phyloP scores from a whole-genome alignment of 208 protist species.

The Strigomonas galati region DNA sequence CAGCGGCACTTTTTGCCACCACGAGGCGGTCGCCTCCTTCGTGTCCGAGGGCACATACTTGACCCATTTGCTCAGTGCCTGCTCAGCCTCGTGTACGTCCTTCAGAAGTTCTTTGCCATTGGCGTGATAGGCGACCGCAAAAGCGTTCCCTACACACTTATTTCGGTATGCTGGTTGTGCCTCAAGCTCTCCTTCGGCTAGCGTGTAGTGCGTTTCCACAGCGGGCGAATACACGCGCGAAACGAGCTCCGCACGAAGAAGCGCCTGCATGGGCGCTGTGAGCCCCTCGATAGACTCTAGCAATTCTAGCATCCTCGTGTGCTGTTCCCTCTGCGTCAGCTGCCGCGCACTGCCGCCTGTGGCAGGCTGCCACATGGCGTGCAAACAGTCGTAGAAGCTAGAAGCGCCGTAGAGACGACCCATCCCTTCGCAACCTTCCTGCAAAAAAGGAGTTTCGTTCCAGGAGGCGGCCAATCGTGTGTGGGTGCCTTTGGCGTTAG shows the following conservation, averaged over 20 bases:
- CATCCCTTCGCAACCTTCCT: slow-evolving; percentile 65
- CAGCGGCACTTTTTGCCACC: background rate
- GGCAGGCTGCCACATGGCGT: slow-evolving; percentile 24
- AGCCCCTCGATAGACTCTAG: slow-evolving; percentile 12
- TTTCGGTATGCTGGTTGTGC: background rate
- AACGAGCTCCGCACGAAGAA: slow-evolving; percentile 47
- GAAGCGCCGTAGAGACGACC: slow-evolving; percentile 18
- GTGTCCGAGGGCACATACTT: background rate
- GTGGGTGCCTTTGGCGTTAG: slow-evolving; percentile 32
- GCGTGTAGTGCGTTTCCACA: slow-evolving; percentile 59
- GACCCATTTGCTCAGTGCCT: background rate
- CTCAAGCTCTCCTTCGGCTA: slow-evolving; percentile 23
- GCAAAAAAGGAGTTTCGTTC: slow-evolving; percentile 57
- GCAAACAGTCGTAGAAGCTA: slow-evolving; percentile 46
- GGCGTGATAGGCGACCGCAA: background rate
- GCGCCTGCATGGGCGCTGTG: slow-evolving; percentile 12
- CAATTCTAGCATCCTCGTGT: slow-evolving; percentile 20
- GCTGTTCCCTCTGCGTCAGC: slow-evolving; percentile 40
- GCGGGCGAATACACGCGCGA: slow-evolving; percentile 51
- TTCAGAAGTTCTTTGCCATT: background rate
- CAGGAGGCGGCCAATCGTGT: slow-evolving; percentile 51
- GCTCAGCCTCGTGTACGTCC: background rate
- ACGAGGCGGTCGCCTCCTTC: background rate
- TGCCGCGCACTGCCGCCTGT: slow-evolving; percentile 13
- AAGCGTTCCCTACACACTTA: background rate